Conservation (phyloP, 1,139 yeast genomes). For the Kurtzmaniella quercitrusa region DNA sequence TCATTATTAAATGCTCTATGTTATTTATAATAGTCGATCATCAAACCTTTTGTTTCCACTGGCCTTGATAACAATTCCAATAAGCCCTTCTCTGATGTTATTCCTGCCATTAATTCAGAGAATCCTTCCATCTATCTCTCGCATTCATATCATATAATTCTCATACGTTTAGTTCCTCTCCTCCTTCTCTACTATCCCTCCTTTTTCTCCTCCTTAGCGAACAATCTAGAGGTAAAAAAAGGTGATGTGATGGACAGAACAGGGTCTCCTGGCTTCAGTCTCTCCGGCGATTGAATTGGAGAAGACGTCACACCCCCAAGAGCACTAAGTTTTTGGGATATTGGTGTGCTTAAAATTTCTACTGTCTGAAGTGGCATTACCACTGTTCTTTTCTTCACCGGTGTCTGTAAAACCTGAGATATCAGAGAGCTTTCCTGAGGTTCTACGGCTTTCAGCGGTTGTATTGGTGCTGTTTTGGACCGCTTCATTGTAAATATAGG, state of each 20-base stretch:
- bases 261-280: constrained; percentile 34
- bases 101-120: too few species aligned
- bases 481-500: constrained; percentile 1
- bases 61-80: too few species aligned
- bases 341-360: constrained; percentile 6
- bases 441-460: neutral
- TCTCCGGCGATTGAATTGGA: constrained; percentile 6
- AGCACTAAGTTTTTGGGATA: constrained; percentile 16
- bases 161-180: neutral
- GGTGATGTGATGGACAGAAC: constrained; percentile 28
- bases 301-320: constrained; percentile 2
- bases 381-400: constrained; percentile 12
- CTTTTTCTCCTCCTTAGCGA: constrained; percentile 1
- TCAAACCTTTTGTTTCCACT: too few species aligned
- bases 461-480: neutral
- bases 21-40: too few species aligned
- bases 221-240: constrained; percentile 15
- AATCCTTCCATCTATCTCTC: too few species aligned
- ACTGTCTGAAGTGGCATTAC: constrained; percentile 6
- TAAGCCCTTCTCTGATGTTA: too few species aligned
- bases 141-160: too few species aligned
- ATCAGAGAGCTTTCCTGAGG: constrained; percentile 10
- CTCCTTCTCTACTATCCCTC: neutral
- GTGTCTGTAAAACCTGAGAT: constrained; percentile 28
- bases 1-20: too few species aligned